phyloP scores from a whole-genome alignment of 129 eudicot species.

The Helichrysum umbraculigerum region DNA sequence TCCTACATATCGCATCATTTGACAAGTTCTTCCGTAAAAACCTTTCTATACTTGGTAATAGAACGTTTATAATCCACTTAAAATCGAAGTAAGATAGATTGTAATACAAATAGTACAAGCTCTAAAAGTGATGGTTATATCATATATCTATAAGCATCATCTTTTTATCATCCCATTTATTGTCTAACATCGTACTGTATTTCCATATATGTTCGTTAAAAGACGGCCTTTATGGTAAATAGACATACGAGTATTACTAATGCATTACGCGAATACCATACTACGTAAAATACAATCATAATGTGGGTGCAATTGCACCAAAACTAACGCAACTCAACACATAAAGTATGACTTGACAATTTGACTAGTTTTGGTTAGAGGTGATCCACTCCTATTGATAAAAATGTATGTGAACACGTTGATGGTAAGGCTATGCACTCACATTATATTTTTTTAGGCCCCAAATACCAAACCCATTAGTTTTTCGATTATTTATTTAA shows the following conservation, averaged over 20 bases:
- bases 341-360: conserved; percentile 27
- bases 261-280: too few species aligned
- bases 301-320: conserved; percentile 16
- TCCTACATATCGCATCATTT: too few species aligned
- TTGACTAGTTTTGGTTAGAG: conserved; percentile 26
- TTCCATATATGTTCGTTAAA: background rate
- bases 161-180: background rate
- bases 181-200: background rate
- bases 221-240: background rate
- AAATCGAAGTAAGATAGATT: too few species aligned
- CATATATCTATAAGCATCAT: too few species aligned
- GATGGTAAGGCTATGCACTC: conserved; percentile 32
- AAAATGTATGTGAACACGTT: conserved; percentile 28
- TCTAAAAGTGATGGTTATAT: too few species aligned
- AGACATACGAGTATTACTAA: too few species aligned
- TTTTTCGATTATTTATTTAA: background rate
- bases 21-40: too few species aligned
- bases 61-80: too few species aligned
- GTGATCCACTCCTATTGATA: conserved; percentile 31
- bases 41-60: too few species aligned
- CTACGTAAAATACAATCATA: background rate
- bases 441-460: conserved; percentile 12
- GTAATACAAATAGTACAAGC: too few species aligned
- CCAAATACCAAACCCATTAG: conserved; percentile 22
- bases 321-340: conserved; percentile 5